phyloP scores from a whole-genome alignment of 176 grass and related monocot genomes.

The Phragmites australis region DNA sequence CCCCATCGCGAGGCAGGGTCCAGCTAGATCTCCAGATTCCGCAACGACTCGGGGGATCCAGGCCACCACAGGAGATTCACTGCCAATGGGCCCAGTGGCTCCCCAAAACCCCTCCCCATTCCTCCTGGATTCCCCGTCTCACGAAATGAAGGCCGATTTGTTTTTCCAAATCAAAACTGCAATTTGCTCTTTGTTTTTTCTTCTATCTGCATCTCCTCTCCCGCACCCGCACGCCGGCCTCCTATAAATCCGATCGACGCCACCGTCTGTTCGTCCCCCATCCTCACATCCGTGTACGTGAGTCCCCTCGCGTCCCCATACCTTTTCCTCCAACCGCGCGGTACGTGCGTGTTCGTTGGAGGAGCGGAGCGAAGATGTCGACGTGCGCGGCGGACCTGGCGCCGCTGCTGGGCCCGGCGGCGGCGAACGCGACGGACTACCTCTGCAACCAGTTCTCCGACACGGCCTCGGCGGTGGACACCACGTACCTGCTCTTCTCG shows the following conservation, averaged over 20 bases:
- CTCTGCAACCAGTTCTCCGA: constrained; percentile 73
- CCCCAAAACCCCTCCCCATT: neutral
- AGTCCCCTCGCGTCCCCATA: neutral
- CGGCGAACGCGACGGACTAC: constrained; percentile 61
- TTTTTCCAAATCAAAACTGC: neutral
- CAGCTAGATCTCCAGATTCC: constrained; percentile 8
- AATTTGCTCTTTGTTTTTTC: neutral
- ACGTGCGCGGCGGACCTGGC: constrained; percentile 68
- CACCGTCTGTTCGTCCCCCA: constrained; percentile 1
- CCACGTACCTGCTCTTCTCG: constrained; percentile 97
- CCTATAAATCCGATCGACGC: constrained; percentile 37
- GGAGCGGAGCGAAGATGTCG: constrained; percentile 47
- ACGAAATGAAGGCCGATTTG: neutral
- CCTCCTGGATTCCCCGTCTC: neutral
- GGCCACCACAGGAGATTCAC: constrained; percentile 40
- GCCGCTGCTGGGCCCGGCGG: constrained; percentile 60
- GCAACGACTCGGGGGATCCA: neutral
- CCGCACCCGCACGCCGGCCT: neutral
- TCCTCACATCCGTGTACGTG: constrained; percentile 1
- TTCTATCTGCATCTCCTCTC: no score
- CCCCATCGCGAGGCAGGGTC: neutral
- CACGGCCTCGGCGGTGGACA: constrained; percentile 68
- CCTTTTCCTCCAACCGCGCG: neutral
- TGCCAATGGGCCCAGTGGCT: neutral
- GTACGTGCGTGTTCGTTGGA: neutral